A percentile compares a stretch with the other conserved stretches of the same genome.
Evolutionary conservation across 2,329 filamentous ascomycete genomes (phyloP).

Genomic region (Trichoderma sp.): DNA sequence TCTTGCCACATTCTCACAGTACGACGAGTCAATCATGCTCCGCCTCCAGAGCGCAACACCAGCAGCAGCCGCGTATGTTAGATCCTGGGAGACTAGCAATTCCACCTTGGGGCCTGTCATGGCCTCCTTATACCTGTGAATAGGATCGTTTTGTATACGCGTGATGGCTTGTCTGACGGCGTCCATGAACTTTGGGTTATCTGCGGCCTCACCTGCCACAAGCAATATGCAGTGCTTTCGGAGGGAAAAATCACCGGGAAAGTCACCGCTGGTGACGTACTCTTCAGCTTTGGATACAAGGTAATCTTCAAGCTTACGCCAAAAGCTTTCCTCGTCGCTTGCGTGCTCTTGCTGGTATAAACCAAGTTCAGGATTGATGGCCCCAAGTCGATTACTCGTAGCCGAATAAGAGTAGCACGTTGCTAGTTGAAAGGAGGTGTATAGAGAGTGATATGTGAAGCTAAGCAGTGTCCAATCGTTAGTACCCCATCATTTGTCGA

Average conservation of each 20-base stretch:
- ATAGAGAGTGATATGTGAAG: background rate
- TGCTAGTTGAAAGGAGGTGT: background rate
- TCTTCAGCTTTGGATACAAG: background rate
- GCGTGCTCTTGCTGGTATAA: background rate
- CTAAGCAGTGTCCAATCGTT: background rate
- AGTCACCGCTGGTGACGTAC: background rate
- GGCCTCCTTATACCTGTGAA: background rate
- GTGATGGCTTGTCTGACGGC: background rate
- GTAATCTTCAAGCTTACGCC: background rate
- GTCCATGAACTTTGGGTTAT: background rate
- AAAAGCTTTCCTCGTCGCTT: background rate
- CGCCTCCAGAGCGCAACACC: background rate
- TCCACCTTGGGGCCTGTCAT: background rate
- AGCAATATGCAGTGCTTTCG: background rate
- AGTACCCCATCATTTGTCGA: background rate
- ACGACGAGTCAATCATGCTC: background rate
- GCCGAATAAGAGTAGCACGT: background rate
- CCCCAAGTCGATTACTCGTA: background rate
- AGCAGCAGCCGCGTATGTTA: background rate
- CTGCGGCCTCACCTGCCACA: background rate
- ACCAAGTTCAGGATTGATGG: background rate
- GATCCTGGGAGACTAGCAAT: background rate
- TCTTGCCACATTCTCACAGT: background rate
- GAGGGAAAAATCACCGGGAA: background rate
- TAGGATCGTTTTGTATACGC: background rate